phyloP scores from a whole-genome alignment of 306 rosid species.

The Lupinus albus region DNA sequence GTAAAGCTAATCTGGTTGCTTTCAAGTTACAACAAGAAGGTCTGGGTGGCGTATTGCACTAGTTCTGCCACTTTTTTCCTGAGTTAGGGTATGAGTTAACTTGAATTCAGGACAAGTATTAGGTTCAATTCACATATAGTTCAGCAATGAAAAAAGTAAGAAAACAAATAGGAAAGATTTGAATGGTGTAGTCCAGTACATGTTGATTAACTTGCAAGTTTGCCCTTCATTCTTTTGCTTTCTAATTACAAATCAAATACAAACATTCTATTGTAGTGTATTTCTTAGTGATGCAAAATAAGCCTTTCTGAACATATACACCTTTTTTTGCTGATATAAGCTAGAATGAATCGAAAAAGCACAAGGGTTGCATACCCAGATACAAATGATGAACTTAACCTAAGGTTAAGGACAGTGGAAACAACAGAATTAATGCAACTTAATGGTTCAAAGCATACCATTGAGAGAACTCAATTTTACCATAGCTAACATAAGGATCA shows the following conservation, averaged over 20 bases:
- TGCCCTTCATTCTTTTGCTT: slow-evolving; percentile 1
- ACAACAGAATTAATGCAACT: too few species aligned
- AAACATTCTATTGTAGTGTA: background rate
- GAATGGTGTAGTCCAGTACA: background rate
- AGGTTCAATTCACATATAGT: background rate
- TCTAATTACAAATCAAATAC: slow-evolving; percentile 4
- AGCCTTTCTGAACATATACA: too few species aligned
- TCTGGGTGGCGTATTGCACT: background rate
- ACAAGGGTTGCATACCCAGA: too few species aligned
- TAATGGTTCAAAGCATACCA: too few species aligned
- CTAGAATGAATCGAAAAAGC: too few species aligned
- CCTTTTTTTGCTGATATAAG: too few species aligned
- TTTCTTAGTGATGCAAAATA: background rate
- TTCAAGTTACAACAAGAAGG: background rate
- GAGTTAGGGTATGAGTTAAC: background rate
- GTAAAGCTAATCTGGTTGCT: background rate
- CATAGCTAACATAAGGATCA: too few species aligned
- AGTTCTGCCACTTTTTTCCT: background rate
- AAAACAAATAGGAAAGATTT: background rate
- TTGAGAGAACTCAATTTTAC: too few species aligned
- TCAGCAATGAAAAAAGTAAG: background rate
- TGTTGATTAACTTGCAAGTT: background rate
- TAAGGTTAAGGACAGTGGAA: too few species aligned
- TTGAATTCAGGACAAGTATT: background rate
- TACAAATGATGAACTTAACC: too few species aligned